Evolutionary conservation across 1,284 basidiomycete genomes (phyloP).

Genomic region (Rhodofomes roseus): DNA sequence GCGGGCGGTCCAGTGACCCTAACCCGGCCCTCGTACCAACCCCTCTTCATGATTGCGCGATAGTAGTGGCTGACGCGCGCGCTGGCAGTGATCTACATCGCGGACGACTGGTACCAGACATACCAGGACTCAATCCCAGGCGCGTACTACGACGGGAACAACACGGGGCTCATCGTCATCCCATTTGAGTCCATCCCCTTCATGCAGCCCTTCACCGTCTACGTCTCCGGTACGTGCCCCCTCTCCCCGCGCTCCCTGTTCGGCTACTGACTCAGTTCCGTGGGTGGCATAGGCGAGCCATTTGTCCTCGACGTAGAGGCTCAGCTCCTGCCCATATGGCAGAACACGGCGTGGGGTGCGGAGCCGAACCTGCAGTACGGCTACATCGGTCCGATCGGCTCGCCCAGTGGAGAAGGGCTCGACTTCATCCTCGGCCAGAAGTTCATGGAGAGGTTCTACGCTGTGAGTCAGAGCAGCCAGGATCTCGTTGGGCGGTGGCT

Average conservation of each 20-base stretch:
- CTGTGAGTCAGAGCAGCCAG: neutral
- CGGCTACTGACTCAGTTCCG: neutral
- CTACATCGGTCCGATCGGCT: conserved; percentile 29
- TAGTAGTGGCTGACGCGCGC: neutral
- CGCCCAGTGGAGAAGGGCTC: conserved; percentile 21
- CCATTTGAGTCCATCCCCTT: neutral
- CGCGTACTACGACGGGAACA: conserved; percentile 2
- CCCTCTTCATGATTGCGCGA: neutral
- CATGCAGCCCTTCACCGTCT: conserved; percentile 35
- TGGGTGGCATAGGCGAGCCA: conserved; percentile 14
- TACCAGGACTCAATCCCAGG: conserved; percentile 36
- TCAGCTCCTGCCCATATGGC: conserved; percentile 39
- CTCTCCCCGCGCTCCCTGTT: neutral
- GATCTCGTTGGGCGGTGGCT: neutral
- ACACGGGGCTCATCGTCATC: conserved; percentile 9
- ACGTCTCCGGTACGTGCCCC: conserved; percentile 22
- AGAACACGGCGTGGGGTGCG: conserved; percentile 39
- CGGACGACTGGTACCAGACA: conserved; percentile 43
- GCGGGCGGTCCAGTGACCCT: neutral
- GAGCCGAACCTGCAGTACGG: conserved; percentile 37
- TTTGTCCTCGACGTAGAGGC: conserved; percentile 37
- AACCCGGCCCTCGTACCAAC: neutral
- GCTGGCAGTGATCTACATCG: conserved; percentile 21
- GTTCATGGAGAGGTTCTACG: conserved; percentile 9
- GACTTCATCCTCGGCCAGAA: conserved; percentile 25